These are phyloP conservation scores for Gleditsia sinensis DNA, from an alignment of 306 rosid genomes.

Conservation along the genomic window DNA sequence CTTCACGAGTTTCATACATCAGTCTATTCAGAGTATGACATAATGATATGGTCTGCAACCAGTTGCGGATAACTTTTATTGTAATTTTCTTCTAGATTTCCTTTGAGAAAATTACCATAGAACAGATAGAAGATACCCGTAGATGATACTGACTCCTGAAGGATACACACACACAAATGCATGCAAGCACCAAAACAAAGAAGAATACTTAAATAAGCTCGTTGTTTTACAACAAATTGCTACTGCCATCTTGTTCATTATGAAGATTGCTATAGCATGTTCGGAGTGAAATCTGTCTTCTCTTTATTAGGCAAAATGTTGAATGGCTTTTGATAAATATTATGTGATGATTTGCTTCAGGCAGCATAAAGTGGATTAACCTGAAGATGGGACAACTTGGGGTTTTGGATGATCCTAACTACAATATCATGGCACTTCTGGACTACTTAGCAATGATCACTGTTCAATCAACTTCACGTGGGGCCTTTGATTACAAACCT, in stretches of 20 bases:
- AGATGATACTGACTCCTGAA: neutral
- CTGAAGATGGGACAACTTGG: constrained; percentile 97
- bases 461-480: constrained; percentile 75
- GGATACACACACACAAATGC: neutral
- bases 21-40: constrained; percentile 83
- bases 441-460: constrained; percentile 96
- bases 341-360: constrained; percentile 16
- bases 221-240: too few species aligned
- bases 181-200: neutral
- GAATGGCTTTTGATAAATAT: neutral
- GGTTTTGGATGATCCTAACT: constrained; percentile 87
- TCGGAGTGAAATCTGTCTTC: too few species aligned
- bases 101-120: neutral
- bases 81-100: neutral
- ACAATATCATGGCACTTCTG: constrained; percentile 88
- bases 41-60: constrained; percentile 99
- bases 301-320: neutral
- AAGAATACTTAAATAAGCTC: neutral
- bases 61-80: constrained; percentile 49
- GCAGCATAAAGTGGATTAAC: constrained; percentile 93
- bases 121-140: too few species aligned
- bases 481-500: constrained; percentile 96
- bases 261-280: too few species aligned
- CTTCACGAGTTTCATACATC: constrained; percentile 95
- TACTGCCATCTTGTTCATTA: too few species aligned